phyloP scores from a whole-genome alignment of 1,284 basidiomycete genomes.

The Cutaneotrichosporon sp. region DNA sequence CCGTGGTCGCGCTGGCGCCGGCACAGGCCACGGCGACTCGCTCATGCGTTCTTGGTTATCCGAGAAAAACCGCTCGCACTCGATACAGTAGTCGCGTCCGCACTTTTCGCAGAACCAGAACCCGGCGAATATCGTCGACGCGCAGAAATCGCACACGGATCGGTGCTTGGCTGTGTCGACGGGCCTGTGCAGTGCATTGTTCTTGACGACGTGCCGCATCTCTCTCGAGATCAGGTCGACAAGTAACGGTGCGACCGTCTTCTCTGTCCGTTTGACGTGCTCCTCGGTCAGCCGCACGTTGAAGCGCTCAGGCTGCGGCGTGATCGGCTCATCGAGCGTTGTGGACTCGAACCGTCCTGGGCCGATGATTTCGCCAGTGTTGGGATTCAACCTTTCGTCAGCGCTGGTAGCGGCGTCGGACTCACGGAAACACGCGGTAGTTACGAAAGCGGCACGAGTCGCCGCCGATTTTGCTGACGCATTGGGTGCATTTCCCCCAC shows the following conservation, averaged over 20 bases:
- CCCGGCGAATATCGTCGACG: slow-evolving; percentile 82
- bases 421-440: slow-evolving; percentile 42
- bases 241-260: slow-evolving; percentile 63
- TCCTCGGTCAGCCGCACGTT: slow-evolving; percentile 29
- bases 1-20: slow-evolving; percentile 42
- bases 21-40: slow-evolving; percentile 49
- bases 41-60: slow-evolving; percentile 56
- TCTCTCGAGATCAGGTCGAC: slow-evolving; percentile 65
- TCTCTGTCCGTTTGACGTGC: slow-evolving; percentile 34
- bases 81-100: slow-evolving; percentile 79
- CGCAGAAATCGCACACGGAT: slow-evolving; percentile 83
- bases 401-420: background rate
- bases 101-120: slow-evolving; percentile 86
- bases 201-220: slow-evolving; percentile 59
- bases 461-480: slow-evolving; percentile 36
- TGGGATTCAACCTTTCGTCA: slow-evolving; percentile 28
- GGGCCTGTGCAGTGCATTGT: slow-evolving; percentile 62
- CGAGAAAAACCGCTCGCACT: slow-evolving; percentile 69
- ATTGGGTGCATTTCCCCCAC: slow-evolving; percentile 44
- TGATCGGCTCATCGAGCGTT: slow-evolving; percentile 23
- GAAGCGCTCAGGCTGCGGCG: slow-evolving; percentile 37
- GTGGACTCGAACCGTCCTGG: slow-evolving; percentile 37
- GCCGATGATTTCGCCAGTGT: slow-evolving; percentile 33
- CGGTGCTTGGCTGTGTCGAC: slow-evolving; percentile 67
- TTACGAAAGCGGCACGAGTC: slow-evolving; percentile 44